Base-by-base conservation (phyloP, 345 rosid species). In the Erucastrum elatum region DNA sequence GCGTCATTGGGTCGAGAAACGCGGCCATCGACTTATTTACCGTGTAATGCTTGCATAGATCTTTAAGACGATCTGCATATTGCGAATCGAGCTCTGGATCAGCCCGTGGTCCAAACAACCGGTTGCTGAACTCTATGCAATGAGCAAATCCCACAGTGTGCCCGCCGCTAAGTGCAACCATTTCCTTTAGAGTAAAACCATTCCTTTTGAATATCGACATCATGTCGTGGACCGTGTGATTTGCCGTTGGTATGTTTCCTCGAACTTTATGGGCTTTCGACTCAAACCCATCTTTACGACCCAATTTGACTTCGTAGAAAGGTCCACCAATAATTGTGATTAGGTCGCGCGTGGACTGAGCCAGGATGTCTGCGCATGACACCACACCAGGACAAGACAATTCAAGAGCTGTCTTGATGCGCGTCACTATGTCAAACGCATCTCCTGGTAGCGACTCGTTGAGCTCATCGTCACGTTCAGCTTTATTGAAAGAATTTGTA, bases 71-170 rank as follows among this genome's bases (percentile, higher is more conserved):
- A 2, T 60, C 78, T 0, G 88, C 89, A 21, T 75, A 85, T 29
- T 31, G 44, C 2, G 84, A 67, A 68, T 87, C 56, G 12, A 80
- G 49, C 2, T 75, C 82, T 11, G 88, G 88, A 33, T 88, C 91
- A 12, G 72, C 8, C 21, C 53, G 51, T 6, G 81, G 64, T 71
- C 86, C 70, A 61, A 71, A 84, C 12, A 88, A 68, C 44, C 86
- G 70, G 59, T 64, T 31, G 21, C 59, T 64, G 46, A 88, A 88
- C 31, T 85, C 85, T 31, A 58, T 78, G 75, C 92, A 88, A 15
- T 88, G 88, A 3, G 90, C 70, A 66, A 88, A 82, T 51, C 92
- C 92, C 2, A 88, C 84, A 1, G 92, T 88, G 73, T 88, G 90
- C 0, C 70, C 90, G 0, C 91, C 91, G 13, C 76, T 76, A 30